Conservation (phyloP, 345 rosid genomes). For the Euphorbia lathyris region DNA sequence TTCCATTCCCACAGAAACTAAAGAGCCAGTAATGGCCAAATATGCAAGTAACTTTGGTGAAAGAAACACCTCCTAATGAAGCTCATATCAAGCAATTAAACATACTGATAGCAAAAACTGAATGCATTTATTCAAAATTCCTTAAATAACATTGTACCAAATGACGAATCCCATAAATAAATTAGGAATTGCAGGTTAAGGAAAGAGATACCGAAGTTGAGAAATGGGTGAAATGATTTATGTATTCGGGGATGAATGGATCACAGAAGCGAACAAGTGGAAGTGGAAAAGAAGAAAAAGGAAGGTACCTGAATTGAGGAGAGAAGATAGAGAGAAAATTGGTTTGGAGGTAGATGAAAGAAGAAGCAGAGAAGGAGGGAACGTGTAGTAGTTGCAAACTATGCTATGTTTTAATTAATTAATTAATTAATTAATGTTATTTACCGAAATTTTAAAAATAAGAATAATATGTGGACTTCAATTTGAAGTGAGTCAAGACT, state of each 20-base stretch:
- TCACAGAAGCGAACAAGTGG: background rate
- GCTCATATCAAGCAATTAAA: background rate
- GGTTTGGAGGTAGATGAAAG: background rate
- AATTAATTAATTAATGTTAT: background rate
- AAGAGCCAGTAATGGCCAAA: background rate
- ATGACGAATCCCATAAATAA: background rate
- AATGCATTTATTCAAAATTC: background rate
- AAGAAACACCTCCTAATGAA: too few relatives aligned
- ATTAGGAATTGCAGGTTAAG: background rate
- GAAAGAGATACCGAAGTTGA: background rate
- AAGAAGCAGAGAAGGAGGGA: slow-evolving; percentile 8
- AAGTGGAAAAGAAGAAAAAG: background rate
- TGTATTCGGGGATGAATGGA: too few relatives aligned
- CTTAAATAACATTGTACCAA: background rate
- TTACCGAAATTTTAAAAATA: too few relatives aligned
- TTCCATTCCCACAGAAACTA: background rate
- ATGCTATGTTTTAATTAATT: background rate
- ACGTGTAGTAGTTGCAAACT: slow-evolving; percentile 32
- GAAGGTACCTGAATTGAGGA: slow-evolving; percentile 20
- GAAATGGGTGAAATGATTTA: too few relatives aligned
- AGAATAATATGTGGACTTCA: too few relatives aligned
- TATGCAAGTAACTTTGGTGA: background rate
- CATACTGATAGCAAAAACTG: background rate
- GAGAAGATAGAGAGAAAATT: background rate
- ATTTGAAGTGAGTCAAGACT: too few relatives aligned